These are phyloP conservation scores for Kuraishia hungarica DNA, from an alignment of 805 yeast species.

Conservation along the genomic window DNA sequence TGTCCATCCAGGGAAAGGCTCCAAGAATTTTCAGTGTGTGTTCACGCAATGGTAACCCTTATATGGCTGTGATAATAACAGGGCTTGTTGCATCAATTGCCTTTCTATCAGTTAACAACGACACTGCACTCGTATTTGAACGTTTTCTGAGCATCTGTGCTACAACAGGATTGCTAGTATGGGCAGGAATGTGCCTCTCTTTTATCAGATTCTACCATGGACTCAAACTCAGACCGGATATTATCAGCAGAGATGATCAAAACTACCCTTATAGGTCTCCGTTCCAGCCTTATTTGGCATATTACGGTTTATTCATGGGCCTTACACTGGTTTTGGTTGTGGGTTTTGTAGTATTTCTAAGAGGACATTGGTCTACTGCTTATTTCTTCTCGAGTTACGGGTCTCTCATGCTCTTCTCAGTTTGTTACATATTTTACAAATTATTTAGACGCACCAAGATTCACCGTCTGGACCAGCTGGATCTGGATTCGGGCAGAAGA, in stretches of 20 bases:
- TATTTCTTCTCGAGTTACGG: slow-evolving; percentile 50
- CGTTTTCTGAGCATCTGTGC: slow-evolving; percentile 61
- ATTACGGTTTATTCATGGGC: slow-evolving; percentile 37
- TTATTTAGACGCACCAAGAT: slow-evolving; percentile 52
- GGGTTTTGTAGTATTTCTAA: slow-evolving; percentile 44
- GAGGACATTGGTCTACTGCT: slow-evolving; percentile 38
- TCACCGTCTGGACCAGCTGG: slow-evolving; percentile 64
- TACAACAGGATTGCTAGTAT: slow-evolving; percentile 68
- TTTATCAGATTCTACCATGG: slow-evolving; percentile 48
- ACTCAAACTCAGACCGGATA: slow-evolving; percentile 44
- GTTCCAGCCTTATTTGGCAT: slow-evolving; percentile 46
- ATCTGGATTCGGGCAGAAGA: slow-evolving; percentile 76
- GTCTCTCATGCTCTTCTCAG: slow-evolving; percentile 32
- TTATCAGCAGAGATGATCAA: slow-evolving; percentile 42
- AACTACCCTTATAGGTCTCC: slow-evolving; percentile 49
- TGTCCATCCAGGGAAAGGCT: slow-evolving; percentile 48
- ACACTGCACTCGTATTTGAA: slow-evolving; percentile 56
- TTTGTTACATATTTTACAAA: slow-evolving; percentile 42
- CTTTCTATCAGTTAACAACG: slow-evolving; percentile 46
- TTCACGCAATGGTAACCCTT: slow-evolving; percentile 63
- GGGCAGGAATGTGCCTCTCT: slow-evolving; percentile 61
- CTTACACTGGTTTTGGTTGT: slow-evolving; percentile 31
- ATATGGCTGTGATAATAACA: slow-evolving; percentile 56
- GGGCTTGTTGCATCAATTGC: slow-evolving; percentile 54
- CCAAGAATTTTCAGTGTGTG: slow-evolving; percentile 56